Percentiles rank a stretch among this genome's conserved stretches.
These are phyloP conservation scores for Coleophoma crateriformis DNA, from an alignment of 2,329 filamentous ascomycete genomes.

Conservation along the genomic window DNA sequence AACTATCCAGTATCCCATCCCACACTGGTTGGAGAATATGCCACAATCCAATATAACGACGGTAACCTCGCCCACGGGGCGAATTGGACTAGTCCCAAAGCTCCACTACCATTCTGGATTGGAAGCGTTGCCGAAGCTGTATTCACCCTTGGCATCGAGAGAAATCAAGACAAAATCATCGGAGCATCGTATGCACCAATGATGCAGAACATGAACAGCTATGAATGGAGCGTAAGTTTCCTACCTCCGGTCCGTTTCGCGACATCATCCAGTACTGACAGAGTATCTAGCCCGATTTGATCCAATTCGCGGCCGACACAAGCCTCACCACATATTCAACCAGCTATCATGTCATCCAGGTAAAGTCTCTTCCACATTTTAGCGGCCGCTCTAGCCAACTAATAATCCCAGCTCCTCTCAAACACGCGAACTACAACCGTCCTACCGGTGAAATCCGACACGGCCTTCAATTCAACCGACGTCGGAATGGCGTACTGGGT, in stretches of 20 bases:
- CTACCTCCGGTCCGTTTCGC: neutral
- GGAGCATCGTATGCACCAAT: slow-evolving; percentile 5
- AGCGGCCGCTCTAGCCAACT: neutral
- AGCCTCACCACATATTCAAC: slow-evolving; percentile 40
- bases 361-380: slow-evolving; percentile 8
- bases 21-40: slow-evolving; percentile 7
- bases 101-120: slow-evolving; percentile 5
- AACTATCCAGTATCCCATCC: slow-evolving; percentile 2
- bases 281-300: slow-evolving; percentile 1
- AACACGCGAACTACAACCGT: slow-evolving; percentile 38
- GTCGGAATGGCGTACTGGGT: slow-evolving; percentile 40
- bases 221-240: slow-evolving; percentile 4
- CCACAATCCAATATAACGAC: slow-evolving; percentile 3
- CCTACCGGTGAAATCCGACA: slow-evolving; percentile 31
- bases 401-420: slow-evolving; percentile 32
- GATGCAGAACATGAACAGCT: slow-evolving; percentile 5
- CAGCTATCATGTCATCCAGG: slow-evolving; percentile 42
- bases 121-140: slow-evolving; percentile 5
- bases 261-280: neutral
- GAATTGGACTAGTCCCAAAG: neutral
- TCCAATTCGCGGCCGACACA: slow-evolving; percentile 26
- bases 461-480: slow-evolving; percentile 16
- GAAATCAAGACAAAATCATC: slow-evolving; percentile 4
- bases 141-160: slow-evolving; percentile 5
- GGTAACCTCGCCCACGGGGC: neutral